Percentiles rank a stretch among this genome's conserved stretches.
phyloP scores from a whole-genome alignment of 495 filamentous ascomycete genomes.

The Hapsidospora chrysogenum region DNA sequence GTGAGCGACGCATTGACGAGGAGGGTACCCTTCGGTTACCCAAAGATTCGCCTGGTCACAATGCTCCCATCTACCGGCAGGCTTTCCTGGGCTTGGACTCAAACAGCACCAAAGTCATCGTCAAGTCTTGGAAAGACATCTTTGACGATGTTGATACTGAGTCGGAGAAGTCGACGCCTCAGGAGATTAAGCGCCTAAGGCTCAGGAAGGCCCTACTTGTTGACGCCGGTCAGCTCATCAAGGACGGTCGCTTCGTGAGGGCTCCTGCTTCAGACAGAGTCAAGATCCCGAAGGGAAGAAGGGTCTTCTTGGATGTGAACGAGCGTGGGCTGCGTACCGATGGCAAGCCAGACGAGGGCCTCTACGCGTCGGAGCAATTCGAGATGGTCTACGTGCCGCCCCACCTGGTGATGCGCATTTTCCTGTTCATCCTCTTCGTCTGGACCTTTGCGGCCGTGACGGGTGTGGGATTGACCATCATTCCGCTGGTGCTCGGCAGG shows the following conservation, averaged over 20 bases:
- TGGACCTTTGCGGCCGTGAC: constrained; percentile 92
- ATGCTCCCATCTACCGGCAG: constrained; percentile 13
- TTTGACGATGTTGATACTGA: constrained; percentile 20
- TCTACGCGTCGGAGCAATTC: constrained; percentile 57
- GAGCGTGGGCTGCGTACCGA: constrained; percentile 52
- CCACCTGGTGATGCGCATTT: constrained; percentile 62
- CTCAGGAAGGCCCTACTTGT: constrained; percentile 23
- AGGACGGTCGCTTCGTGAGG: constrained; percentile 72
- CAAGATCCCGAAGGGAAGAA: constrained; percentile 68
- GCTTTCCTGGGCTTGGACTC: constrained; percentile 20
- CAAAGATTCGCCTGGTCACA: constrained; percentile 9
- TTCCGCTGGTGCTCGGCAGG: constrained; percentile 72
- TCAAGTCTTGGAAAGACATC: constrained; percentile 21
- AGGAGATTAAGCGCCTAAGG: constrained; percentile 11
- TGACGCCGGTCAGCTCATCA: constrained; percentile 22
- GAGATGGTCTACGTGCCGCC: constrained; percentile 83
- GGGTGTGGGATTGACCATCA: constrained; percentile 72
- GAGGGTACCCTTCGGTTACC: constrained; percentile 39
- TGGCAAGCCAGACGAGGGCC: constrained; percentile 37
- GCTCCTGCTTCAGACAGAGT: constrained; percentile 87
- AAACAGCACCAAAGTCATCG: constrained; percentile 14
- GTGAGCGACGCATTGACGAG: constrained; percentile 63
- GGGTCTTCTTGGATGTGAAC: constrained; percentile 68
- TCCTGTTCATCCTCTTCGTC: constrained; percentile 71
- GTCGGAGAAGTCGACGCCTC: constrained; percentile 8